These are phyloP conservation scores for Xylaria multiplex DNA, from an alignment of 2,329 filamentous ascomycete species.

Conservation along the genomic window DNA sequence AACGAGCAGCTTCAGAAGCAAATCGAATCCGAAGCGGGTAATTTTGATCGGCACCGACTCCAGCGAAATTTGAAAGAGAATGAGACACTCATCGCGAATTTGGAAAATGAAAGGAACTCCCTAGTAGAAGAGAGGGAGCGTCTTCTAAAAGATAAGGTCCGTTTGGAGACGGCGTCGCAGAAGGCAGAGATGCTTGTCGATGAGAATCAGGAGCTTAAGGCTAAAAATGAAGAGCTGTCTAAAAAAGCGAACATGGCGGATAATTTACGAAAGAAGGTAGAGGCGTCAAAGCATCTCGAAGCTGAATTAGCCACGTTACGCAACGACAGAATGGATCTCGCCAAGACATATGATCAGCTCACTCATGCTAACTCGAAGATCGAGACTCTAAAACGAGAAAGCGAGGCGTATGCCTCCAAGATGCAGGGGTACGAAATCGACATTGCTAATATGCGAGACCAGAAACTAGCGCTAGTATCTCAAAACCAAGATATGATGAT, in stretches of 20 bases:
- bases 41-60: conserved; percentile 61
- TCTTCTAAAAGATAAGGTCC: conserved; percentile 46
- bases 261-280: conserved; percentile 70
- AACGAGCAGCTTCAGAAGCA: conserved; percentile 66
- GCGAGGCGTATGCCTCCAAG: conserved; percentile 48
- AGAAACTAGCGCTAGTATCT: conserved; percentile 53
- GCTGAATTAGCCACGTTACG: conserved; percentile 66
- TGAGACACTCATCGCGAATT: conserved; percentile 75
- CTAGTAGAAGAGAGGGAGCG: conserved; percentile 57
- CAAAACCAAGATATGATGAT: conserved; percentile 58
- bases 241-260: conserved; percentile 73
- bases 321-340: conserved; percentile 64
- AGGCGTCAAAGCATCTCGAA: conserved; percentile 64
- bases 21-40: conserved; percentile 63
- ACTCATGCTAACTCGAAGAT: conserved; percentile 49
- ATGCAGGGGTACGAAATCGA: conserved; percentile 52
- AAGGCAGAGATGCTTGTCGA: conserved; percentile 65
- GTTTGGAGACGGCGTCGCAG: conserved; percentile 59
- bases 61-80: conserved; percentile 70
- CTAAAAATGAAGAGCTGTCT: conserved; percentile 66
- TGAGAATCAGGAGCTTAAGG: conserved; percentile 67
- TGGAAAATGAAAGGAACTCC: conserved; percentile 73
- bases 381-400: conserved; percentile 50
- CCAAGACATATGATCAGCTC: conserved; percentile 54
- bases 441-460: conserved; percentile 56